Percentiles rank a stretch among this genome's conserved stretches.
Evolutionary conservation across 108 stramenopile genomes (phyloP).

Genomic region (Parmales sp.): DNA sequence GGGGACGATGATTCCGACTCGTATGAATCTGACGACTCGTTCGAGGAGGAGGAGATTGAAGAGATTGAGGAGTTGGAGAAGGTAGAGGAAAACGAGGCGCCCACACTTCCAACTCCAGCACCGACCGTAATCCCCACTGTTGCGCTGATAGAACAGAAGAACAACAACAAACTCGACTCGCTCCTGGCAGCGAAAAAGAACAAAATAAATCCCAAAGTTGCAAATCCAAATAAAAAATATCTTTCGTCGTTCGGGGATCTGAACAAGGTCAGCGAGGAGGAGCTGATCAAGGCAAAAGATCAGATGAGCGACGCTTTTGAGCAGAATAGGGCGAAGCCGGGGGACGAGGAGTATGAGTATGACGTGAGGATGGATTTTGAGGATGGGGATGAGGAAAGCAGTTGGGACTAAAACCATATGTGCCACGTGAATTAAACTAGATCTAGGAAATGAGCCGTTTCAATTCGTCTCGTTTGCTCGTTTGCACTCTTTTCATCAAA

Average conservation of each 20-base stretch:
- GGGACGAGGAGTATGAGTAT: conserved; percentile 35
- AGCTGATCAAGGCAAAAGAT: conserved; percentile 27
- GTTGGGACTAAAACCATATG: conserved; percentile 29
- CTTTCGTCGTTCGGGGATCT: conserved; percentile 23
- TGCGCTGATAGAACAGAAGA: not conserved
- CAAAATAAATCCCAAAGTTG: not conserved
- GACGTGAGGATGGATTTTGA: conserved; percentile 37
- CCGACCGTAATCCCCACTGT: not conserved
- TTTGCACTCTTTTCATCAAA: too few relatives aligned
- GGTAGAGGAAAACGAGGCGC: not conserved
- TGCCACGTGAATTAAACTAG: not conserved
- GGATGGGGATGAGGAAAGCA: conserved; percentile 33
- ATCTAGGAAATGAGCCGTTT: too few relatives aligned
- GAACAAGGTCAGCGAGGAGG: conserved; percentile 29
- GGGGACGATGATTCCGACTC: not conserved
- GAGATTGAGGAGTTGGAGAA: not conserved
- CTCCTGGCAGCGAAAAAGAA: not conserved
- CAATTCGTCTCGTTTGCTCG: too few relatives aligned
- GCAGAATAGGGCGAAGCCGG: conserved; percentile 20
- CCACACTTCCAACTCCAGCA: not conserved
- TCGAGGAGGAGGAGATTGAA: not conserved
- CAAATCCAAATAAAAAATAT: not conserved
- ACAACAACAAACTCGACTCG: not conserved
- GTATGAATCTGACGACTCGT: not conserved
- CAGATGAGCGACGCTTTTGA: conserved; percentile 35